Evolutionary conservation across 139 green algal species (phyloP).

Genomic region (Eudorina sp.): DNA sequence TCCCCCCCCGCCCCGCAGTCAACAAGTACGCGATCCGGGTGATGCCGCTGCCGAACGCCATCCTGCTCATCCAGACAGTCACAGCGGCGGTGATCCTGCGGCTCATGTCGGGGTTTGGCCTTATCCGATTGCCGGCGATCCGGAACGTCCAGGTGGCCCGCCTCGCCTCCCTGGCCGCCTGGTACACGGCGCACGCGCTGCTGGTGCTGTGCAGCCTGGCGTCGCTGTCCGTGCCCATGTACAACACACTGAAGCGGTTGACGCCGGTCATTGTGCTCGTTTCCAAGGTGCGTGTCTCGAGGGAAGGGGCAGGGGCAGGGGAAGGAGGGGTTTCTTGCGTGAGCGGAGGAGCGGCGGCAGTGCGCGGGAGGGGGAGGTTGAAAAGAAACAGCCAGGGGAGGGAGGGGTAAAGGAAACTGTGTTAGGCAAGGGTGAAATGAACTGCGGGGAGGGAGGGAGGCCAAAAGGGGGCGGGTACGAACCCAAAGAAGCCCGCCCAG

Average conservation of each 20-base stretch:
- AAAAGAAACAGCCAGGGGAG: too few relatives aligned
- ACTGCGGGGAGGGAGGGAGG: too few relatives aligned
- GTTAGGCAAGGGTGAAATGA: too few relatives aligned
- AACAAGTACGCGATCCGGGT: slow-evolving; percentile 34
- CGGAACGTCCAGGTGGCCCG: not conserved
- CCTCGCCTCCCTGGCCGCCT: not conserved
- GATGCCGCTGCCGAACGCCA: slow-evolving; percentile 6
- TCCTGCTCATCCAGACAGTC: slow-evolving; percentile 26
- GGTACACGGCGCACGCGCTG: slow-evolving; percentile 29
- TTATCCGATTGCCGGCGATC: not conserved
- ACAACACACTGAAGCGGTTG: slow-evolving; percentile 70
- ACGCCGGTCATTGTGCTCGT: slow-evolving; percentile 68
- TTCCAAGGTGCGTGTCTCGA: slow-evolving; percentile 60
- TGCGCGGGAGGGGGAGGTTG: too few relatives aligned
- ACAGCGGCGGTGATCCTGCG: slow-evolving; percentile 16
- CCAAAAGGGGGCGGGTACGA: too few relatives aligned
- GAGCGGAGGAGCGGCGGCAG: too few relatives aligned
- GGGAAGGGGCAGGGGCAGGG: too few relatives aligned
- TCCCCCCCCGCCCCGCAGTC: too few relatives aligned
- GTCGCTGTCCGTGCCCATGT: slow-evolving; percentile 58
- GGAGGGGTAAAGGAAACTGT: too few relatives aligned
- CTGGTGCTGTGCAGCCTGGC: slow-evolving; percentile 56
- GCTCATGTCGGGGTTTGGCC: not conserved
- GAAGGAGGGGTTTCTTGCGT: too few relatives aligned
- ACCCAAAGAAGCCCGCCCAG: too few relatives aligned